Evolutionary conservation across 2,329 filamentous ascomycete genomes (phyloP).

Genomic region (Didymella segeticola): DNA sequence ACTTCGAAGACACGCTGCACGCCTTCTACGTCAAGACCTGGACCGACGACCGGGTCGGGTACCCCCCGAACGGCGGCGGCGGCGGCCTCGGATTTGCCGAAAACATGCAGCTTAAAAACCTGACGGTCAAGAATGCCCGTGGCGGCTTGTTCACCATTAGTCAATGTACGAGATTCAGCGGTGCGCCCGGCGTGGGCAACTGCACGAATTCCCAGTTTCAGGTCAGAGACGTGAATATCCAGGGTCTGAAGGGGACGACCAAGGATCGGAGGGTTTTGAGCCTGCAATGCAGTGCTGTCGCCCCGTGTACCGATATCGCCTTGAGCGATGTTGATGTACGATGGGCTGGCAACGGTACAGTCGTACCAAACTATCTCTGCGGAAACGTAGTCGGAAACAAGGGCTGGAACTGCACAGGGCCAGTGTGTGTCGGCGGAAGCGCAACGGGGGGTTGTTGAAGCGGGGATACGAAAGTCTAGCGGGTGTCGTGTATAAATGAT

Average conservation of each 20-base stretch:
- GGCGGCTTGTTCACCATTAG: conserved; percentile 46
- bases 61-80: conserved; percentile 65
- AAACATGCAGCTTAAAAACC: conserved; percentile 49
- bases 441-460: conserved; percentile 27
- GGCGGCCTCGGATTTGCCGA: conserved; percentile 58
- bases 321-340: conserved; percentile 25
- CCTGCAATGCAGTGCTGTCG: conserved; percentile 39
- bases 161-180: conserved; percentile 51
- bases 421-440: conserved; percentile 29
- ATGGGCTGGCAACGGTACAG: conserved; percentile 22
- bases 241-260: conserved; percentile 41
- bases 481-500: not conserved
- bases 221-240: conserved; percentile 43
- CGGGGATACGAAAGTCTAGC: conserved; percentile 4
- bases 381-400: conserved; percentile 25
- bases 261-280: conserved; percentile 24
- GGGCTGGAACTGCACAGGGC: conserved; percentile 32
- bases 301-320: conserved; percentile 31
- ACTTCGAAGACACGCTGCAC: conserved; percentile 55
- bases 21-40: conserved; percentile 66
- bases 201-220: conserved; percentile 53
- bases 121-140: conserved; percentile 33
- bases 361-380: conserved; percentile 23
- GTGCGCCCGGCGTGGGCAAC: conserved; percentile 42
- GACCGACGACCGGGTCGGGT: conserved; percentile 59